phyloP scores from a whole-genome alignment of 2,329 filamentous ascomycete species.

The Berkeleyomyces rouxiae region DNA sequence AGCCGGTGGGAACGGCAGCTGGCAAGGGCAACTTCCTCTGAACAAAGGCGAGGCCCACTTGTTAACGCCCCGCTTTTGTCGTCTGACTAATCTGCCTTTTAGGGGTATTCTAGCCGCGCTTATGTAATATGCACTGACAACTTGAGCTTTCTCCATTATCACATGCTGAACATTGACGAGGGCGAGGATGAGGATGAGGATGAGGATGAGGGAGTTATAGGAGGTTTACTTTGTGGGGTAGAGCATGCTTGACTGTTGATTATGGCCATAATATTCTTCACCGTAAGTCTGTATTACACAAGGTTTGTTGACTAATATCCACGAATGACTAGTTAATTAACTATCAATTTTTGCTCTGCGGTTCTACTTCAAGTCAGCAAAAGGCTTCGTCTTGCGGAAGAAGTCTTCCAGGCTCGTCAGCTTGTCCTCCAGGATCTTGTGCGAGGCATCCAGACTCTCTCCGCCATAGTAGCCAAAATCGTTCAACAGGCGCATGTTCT shows the following conservation, averaged over 20 bases:
- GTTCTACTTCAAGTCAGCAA: constrained; percentile 7
- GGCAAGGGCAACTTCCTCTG: neutral
- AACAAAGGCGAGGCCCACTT: neutral
- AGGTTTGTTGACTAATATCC: too few species aligned
- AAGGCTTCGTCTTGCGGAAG: constrained; percentile 16
- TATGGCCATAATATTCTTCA: neutral
- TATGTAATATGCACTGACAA: neutral
- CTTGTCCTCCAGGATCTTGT: constrained; percentile 22
- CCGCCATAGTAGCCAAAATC: constrained; percentile 27
- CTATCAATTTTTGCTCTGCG: too few species aligned
- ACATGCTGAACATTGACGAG: too few species aligned
- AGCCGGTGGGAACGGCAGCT: neutral
- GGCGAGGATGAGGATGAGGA: too few species aligned
- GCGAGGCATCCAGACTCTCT: constrained; percentile 20
- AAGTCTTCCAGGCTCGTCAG: constrained; percentile 25
- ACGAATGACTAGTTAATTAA: too few species aligned
- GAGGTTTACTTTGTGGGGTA: neutral
- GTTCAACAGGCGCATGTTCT: constrained; percentile 28
- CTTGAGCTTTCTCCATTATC: neutral
- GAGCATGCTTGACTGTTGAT: neutral
- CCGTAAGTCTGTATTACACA: neutral
- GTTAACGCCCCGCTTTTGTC: neutral
- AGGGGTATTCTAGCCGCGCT: neutral
- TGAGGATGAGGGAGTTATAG: neutral
- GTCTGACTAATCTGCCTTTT: neutral